Base-by-base conservation (phyloP, 2,329 filamentous ascomycete genomes). In the Cladosporium oxysporum region DNA sequence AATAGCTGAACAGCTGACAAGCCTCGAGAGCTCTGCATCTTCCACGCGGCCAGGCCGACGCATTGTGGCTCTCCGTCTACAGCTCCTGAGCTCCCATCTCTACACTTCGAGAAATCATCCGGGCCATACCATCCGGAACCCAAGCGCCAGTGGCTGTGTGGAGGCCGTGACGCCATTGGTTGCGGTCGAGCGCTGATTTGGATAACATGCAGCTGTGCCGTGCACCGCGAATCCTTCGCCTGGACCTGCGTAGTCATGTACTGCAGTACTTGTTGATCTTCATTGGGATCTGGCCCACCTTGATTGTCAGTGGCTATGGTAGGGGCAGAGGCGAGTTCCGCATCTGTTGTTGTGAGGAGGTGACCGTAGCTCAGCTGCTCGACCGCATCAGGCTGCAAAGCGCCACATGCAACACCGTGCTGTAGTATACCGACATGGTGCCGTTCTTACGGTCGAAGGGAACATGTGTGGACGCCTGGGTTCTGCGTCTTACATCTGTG, bases 151-250 rank as follows among this genome's bases (percentile, higher is more conserved):
- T 62, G 59, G 59, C 59, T 62, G 21, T 23, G 14, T 37, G 59
- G 41, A 31, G 47, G 29, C 21, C 10, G 31, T 21, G n/a, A 18
- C 18, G 59, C 31, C 18, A 62, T 62, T 62, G 59, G 59, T 16
- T 52, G 28, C 59, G 59, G 59, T 21, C 59, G 59, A 62, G 59
- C 59, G 59, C 59, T 52, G 59, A 52, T 62, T 47, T 4, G 12
- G 29, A 12, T 2, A 16, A 6, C 35, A 47, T 59, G 57, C 57
- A 59, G 57, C 57, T 41, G 37, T 59, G 57, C 55, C 55, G 21
- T 33, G 31, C 33, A 58, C 41, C 55, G 33, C 10, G 23, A 57
- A 63, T 63, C 61, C 61, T 63, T 29, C 57, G 57, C 35, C 41
- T 44, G 23, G 33, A 26, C 33, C 33, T 59, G 35, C 57, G 57